Percentiles rank a stretch among this genome's conserved stretches.
These are phyloP conservation scores for Mycena venus DNA, from an alignment of 768 basidiomycete species.

Conservation along the genomic window DNA sequence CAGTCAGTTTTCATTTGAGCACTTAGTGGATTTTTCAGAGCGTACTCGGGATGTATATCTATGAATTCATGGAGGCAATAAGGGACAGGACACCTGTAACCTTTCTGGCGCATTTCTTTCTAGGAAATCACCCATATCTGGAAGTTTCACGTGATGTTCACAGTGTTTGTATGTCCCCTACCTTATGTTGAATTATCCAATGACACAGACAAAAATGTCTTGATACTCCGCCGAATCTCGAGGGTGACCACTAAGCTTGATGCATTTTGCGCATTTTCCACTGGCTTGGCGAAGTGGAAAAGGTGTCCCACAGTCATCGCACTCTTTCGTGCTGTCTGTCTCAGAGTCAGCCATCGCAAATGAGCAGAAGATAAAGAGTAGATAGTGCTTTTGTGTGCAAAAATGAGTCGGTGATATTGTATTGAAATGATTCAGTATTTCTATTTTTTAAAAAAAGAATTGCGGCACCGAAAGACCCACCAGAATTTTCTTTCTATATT, in stretches of 20 bases:
- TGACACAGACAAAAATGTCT: background rate
- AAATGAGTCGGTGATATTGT: background rate
- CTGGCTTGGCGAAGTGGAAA: slow-evolving; percentile 1
- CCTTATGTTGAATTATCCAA: too few species aligned
- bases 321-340: background rate
- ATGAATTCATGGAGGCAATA: too few species aligned
- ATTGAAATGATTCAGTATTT: background rate
- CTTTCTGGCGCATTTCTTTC: too few species aligned
- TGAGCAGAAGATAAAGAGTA: background rate
- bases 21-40: too few species aligned
- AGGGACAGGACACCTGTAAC: too few species aligned
- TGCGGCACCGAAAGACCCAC: background rate
- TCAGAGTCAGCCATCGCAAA: background rate
- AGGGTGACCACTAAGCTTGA: background rate
- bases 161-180: too few species aligned
- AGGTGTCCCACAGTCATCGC: background rate
- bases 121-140: too few species aligned
- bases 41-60: too few species aligned
- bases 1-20: too few species aligned
- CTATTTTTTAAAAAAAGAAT: too few species aligned
- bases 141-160: too few species aligned
- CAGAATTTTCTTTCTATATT: background rate
- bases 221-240: background rate
- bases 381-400: background rate
- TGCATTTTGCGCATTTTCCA: background rate